Conservation (phyloP, 441 rosid genomes). For the Euphorbia neoarborescens region DNA sequence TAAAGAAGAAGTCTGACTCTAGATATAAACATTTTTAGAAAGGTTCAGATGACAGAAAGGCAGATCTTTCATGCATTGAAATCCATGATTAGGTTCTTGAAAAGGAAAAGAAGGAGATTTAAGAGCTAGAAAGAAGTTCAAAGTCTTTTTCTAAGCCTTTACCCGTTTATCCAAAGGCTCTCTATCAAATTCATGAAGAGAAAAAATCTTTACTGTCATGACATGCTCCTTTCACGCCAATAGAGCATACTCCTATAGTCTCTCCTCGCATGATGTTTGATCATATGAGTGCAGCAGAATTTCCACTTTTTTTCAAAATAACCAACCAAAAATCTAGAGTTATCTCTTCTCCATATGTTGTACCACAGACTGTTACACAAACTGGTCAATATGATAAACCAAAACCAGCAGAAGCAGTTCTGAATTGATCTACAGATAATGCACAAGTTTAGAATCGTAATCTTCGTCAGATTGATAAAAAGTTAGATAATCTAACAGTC, state of each 20-base stretch:
- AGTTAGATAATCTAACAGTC: background rate
- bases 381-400: background rate
- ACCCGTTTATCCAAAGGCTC: background rate
- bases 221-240: background rate
- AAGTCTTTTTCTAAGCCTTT: background rate
- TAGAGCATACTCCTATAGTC: background rate
- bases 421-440: background rate
- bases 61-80: background rate
- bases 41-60: background rate
- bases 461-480: background rate
- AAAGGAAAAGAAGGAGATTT: background rate
- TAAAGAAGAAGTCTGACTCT: too few species aligned
- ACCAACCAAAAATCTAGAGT: background rate
- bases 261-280: background rate
- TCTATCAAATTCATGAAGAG: background rate
- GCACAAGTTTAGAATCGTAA: background rate
- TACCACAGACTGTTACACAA: background rate
- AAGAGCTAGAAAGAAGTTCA: too few species aligned
- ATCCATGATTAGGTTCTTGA: background rate
- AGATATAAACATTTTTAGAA: too few species aligned
- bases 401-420: background rate
- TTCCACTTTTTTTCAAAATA: background rate
- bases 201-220: too few species aligned
- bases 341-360: background rate
- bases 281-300: background rate